Conservation (phyloP, 2,329 filamentous ascomycete genomes). For the Knoxdaviesia proteae region DNA sequence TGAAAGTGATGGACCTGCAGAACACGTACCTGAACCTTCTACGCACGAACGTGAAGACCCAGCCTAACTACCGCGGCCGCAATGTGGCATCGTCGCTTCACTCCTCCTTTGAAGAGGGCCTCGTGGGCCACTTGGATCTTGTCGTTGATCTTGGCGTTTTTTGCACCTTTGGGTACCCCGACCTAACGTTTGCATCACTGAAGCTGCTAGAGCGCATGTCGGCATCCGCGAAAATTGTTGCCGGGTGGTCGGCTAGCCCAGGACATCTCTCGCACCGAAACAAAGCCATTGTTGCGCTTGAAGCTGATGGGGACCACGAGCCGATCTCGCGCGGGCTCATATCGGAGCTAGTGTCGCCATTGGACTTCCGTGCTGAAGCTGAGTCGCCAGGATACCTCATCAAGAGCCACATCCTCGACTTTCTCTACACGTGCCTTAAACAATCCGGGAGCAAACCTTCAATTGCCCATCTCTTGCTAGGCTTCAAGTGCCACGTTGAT, state of each 20-base stretch:
- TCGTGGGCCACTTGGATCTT: conserved; percentile 59
- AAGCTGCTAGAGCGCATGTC: conserved; percentile 72
- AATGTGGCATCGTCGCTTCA: conserved; percentile 50
- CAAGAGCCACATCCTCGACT: conserved; percentile 68
- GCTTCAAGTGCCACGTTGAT: conserved; percentile 59
- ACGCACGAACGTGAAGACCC: conserved; percentile 15
- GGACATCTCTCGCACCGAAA: conserved; percentile 35
- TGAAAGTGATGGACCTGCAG: conserved; percentile 66
- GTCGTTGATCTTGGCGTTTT: conserved; percentile 72
- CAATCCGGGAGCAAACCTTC: conserved; percentile 59
- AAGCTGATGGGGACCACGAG: conserved; percentile 59
- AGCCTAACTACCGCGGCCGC: conserved; percentile 38
- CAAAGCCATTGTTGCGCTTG: conserved; percentile 73
- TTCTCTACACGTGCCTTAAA: conserved; percentile 61
- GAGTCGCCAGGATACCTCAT: conserved; percentile 56
- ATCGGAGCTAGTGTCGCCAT: conserved; percentile 41
- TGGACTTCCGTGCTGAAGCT: conserved; percentile 54
- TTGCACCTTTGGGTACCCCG: conserved; percentile 64
- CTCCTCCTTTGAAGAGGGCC: conserved; percentile 77
- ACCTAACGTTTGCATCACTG: conserved; percentile 61
- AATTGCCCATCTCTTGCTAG: conserved; percentile 76
- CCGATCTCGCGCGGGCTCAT: conserved; percentile 58
- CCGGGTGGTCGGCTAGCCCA: conserved; percentile 30
- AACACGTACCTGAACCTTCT: conserved; percentile 83
- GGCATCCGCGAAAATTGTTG: conserved; percentile 60